Conservation (phyloP, 495 filamentous ascomycete genomes). For the Hypoxylon trugodes region DNA sequence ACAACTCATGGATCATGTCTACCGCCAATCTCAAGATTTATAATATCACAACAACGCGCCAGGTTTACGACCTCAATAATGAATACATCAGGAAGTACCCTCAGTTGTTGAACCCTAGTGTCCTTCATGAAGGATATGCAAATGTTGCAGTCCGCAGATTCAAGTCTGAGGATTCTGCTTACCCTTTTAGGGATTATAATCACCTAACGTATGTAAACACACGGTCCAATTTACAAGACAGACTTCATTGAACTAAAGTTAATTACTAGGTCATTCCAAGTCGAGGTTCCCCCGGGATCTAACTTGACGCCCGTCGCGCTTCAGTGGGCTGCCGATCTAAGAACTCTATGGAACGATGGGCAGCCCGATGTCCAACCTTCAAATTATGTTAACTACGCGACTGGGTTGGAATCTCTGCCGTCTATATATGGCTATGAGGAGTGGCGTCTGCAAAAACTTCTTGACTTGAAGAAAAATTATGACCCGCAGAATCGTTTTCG, state of each 20-base stretch:
- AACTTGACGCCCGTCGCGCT: neutral
- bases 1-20: neutral
- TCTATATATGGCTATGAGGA: slow-evolving; percentile 54
- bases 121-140: slow-evolving; percentile 54
- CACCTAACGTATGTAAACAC: neutral
- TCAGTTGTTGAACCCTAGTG: slow-evolving; percentile 18
- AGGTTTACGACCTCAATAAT: slow-evolving; percentile 35
- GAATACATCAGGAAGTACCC: slow-evolving; percentile 6
- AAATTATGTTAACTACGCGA: slow-evolving; percentile 2
- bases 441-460: slow-evolving; percentile 55
- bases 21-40: slow-evolving; percentile 22
- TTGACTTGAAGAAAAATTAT: slow-evolving; percentile 58
- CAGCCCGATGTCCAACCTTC: slow-evolving; percentile 14
- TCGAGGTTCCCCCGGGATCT: neutral
- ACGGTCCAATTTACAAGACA: neutral
- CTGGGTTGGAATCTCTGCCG: slow-evolving; percentile 13
- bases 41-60: slow-evolving; percentile 34
- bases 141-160: slow-evolving; percentile 36
- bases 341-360: neutral
- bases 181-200: neutral
- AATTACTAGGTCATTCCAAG: neutral
- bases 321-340: neutral
- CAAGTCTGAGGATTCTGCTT: neutral
- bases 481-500: slow-evolving; percentile 59
- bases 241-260: neutral